Conservation (phyloP, 179 eudicot genomes). For the Spergularia azorica region DNA sequence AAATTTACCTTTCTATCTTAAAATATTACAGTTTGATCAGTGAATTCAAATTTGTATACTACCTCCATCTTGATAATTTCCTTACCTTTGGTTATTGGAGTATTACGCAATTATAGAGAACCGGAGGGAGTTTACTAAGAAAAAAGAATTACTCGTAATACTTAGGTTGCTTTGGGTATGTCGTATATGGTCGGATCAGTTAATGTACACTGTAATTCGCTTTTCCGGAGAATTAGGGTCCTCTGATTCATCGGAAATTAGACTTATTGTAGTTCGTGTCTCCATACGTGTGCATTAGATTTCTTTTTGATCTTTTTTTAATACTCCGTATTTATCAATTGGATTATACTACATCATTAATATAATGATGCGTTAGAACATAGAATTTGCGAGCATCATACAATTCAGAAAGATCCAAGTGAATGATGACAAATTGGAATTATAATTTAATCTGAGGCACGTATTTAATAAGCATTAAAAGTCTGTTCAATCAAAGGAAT, state of each 20-base stretch:
- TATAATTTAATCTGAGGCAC: not conserved
- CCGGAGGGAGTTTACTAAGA: too few species aligned
- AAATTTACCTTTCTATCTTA: too few species aligned
- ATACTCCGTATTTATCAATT: too few species aligned
- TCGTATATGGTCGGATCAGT: conserved; percentile 29
- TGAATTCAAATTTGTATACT: too few species aligned
- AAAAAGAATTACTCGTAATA: not conserved
- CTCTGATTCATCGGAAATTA: conserved; percentile 11
- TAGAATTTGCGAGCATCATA: conserved; percentile 1
- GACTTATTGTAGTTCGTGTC: conserved; percentile 19
- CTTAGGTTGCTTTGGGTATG: conserved; percentile 10
- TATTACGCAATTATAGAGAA: too few species aligned
- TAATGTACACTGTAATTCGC: not conserved
- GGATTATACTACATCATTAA: too few species aligned
- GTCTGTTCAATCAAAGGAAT: not conserved
- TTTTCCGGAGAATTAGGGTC: conserved; percentile 29
- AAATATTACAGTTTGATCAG: too few species aligned
- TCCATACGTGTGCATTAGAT: conserved; percentile 31
- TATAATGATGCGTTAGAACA: too few species aligned
- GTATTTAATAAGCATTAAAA: too few species aligned
- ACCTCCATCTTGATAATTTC: too few species aligned
- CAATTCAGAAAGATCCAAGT: conserved; percentile 11
- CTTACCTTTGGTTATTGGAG: too few species aligned
- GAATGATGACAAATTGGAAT: conserved; percentile 14
- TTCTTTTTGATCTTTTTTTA: not conserved